A percentile compares a stretch with the other conserved stretches of the same genome.
Evolutionary conservation across 1,284 basidiomycete genomes (phyloP).

Genomic region (Pseudozyma thailandica): DNA sequence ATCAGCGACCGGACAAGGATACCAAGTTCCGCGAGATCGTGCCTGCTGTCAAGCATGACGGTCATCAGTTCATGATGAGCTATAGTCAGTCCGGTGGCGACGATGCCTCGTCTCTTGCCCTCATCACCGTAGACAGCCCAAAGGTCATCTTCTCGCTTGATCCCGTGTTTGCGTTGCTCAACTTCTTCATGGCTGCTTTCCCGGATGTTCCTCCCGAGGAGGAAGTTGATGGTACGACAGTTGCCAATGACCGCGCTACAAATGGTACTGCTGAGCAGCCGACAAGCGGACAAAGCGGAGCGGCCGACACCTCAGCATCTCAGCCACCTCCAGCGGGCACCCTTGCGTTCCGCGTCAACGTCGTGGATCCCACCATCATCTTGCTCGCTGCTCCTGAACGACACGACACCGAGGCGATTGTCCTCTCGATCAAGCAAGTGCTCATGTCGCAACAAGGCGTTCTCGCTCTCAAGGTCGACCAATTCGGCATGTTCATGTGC

Average conservation of each 20-base stretch:
- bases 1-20: slow-evolving; percentile 79
- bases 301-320: neutral
- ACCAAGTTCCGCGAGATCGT: slow-evolving; percentile 95
- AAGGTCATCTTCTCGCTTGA: slow-evolving; percentile 93
- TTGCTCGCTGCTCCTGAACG: slow-evolving; percentile 87
- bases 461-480: slow-evolving; percentile 81
- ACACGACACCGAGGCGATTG: slow-evolving; percentile 85
- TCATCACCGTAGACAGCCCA: slow-evolving; percentile 92
- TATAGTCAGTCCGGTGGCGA: slow-evolving; percentile 78
- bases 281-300: neutral
- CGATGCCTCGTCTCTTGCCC: slow-evolving; percentile 76
- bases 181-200: slow-evolving; percentile 82
- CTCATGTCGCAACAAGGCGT: slow-evolving; percentile 93
- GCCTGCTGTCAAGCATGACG: slow-evolving; percentile 85
- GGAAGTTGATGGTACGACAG: slow-evolving; percentile 7
- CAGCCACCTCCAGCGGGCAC: slow-evolving; percentile 34
- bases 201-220: slow-evolving; percentile 10
- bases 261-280: slow-evolving; percentile 1
- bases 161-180: slow-evolving; percentile 85
- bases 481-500: slow-evolving; percentile 92
- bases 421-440: slow-evolving; percentile 83
- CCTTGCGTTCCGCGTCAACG: slow-evolving; percentile 81
- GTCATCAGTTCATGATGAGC: slow-evolving; percentile 94
- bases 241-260: slow-evolving; percentile 4
- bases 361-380: slow-evolving; percentile 90